These are phyloP conservation scores for Homolaphlyctis polyrhiza DNA, from an alignment of 371 early-diverging fungal species.

Conservation along the genomic window DNA sequence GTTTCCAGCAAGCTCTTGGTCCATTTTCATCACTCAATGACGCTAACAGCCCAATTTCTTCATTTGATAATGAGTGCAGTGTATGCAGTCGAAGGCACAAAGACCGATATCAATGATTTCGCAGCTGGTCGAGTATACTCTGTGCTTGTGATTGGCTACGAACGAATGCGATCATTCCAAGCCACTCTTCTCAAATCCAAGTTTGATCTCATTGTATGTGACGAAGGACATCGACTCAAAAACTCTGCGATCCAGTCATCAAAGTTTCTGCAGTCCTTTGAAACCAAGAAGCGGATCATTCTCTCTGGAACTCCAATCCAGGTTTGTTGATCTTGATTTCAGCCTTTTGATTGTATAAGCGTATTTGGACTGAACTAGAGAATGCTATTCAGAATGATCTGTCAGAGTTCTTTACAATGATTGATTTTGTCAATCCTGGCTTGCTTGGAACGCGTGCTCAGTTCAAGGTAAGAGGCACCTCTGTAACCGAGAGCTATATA, in stretches of 20 bases:
- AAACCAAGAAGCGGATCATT: slow-evolving; percentile 44
- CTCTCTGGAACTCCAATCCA: slow-evolving; percentile 70
- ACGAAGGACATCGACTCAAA: slow-evolving; percentile 62
- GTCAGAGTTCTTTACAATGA: slow-evolving; percentile 45
- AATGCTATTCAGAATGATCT: slow-evolving; percentile 19
- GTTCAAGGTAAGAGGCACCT: slow-evolving; percentile 15
- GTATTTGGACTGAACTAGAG: not conserved
- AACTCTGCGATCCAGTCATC: slow-evolving; percentile 51
- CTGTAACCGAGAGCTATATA: not conserved
- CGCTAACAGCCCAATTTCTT: too few species aligned
- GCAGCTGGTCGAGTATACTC: slow-evolving; percentile 41
- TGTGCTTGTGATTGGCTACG: slow-evolving; percentile 51
- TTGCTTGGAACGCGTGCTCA: slow-evolving; percentile 37
- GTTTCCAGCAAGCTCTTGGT: too few species aligned
- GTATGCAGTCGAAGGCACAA: slow-evolving; percentile 34
- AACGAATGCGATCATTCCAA: slow-evolving; percentile 32
- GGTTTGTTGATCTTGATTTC: too few species aligned
- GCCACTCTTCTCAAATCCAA: slow-evolving; percentile 24
- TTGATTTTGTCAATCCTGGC: slow-evolving; percentile 63
- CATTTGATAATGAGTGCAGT: slow-evolving; percentile 15
- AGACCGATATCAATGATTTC: slow-evolving; percentile 43
- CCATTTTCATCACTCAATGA: too few species aligned
- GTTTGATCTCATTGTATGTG: slow-evolving; percentile 47
- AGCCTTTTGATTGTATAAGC: too few species aligned
- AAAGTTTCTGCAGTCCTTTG: slow-evolving; percentile 35